A percentile compares a stretch with the other conserved stretches of the same genome.
These are phyloP conservation scores for Pyrenopolyporus hunteri DNA, from an alignment of 495 filamentous ascomycete genomes.

Conservation along the genomic window DNA sequence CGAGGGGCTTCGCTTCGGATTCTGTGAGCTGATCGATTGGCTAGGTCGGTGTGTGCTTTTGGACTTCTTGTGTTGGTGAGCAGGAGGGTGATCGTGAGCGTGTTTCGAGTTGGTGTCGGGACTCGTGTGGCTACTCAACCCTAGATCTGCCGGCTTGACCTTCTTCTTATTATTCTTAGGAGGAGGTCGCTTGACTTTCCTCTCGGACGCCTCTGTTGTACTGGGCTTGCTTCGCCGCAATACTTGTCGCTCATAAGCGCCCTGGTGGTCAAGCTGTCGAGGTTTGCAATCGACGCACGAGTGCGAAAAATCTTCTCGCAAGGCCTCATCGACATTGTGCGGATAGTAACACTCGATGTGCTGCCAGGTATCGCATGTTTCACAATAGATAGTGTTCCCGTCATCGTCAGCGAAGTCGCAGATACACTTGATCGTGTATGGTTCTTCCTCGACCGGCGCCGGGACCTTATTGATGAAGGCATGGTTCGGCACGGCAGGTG, in stretches of 20 bases:
- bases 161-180: conserved; percentile 81
- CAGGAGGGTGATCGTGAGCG: conserved; percentile 46
- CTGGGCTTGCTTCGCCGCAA: conserved; percentile 53
- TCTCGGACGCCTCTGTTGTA: conserved; percentile 62
- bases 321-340: conserved; percentile 69
- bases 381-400: conserved; percentile 96
- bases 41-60: conserved; percentile 78
- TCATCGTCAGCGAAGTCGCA: conserved; percentile 93
- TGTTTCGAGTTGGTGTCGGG: conserved; percentile 46
- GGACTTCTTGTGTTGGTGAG: conserved; percentile 64
- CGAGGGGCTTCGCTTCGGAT: conserved; percentile 61
- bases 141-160: conserved; percentile 56
- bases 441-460: conserved; percentile 74
- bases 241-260: conserved; percentile 69
- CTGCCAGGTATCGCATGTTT: conserved; percentile 95
- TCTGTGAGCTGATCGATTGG: conserved; percentile 68
- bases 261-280: conserved; percentile 68
- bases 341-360: conserved; percentile 96
- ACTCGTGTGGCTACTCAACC: conserved; percentile 54
- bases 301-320: conserved; percentile 70
- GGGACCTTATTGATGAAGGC: conserved; percentile 58
- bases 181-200: conserved; percentile 69
- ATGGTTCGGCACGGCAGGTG: conserved; percentile 57
- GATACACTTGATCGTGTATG: conserved; percentile 97
- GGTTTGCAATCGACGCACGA: conserved; percentile 87